phyloP scores from a whole-genome alignment of 1,139 yeast species.

The Scheffersomyces cryptocercus region DNA sequence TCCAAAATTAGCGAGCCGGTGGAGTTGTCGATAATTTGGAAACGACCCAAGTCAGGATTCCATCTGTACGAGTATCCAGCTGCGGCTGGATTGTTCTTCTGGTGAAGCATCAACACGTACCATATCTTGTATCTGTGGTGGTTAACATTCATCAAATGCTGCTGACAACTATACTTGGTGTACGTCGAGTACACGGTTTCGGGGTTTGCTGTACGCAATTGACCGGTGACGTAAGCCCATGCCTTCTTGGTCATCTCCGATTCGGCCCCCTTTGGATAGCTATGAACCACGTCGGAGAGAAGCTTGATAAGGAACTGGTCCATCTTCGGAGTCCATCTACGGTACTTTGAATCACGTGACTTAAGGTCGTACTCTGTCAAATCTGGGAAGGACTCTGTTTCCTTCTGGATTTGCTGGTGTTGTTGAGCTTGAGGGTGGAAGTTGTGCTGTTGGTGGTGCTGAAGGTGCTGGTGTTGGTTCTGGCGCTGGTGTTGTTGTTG shows the following conservation, averaged over 20 bases:
- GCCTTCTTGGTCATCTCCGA: conserved; percentile 38
- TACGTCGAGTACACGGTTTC: conserved; percentile 45
- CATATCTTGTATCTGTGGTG: conserved; percentile 41
- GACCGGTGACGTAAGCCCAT: conserved; percentile 43
- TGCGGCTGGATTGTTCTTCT: conserved; percentile 17
- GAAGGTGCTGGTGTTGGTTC: conserved; percentile 5
- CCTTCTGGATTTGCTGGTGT: conserved; percentile 1
- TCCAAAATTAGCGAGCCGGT: conserved; percentile 29
- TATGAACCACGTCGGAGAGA: conserved; percentile 39
- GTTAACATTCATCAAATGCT: conserved; percentile 38
- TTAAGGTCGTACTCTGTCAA: conserved; percentile 33
- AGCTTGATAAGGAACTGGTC: conserved; percentile 37
- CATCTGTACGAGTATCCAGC: conserved; percentile 35
- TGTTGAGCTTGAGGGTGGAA: conserved; percentile 1
- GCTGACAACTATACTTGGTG: conserved; percentile 44
- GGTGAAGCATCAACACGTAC: conserved; percentile 36
- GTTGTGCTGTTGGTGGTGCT: background rate
- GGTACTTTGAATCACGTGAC: conserved; percentile 40
- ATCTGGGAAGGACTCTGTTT: conserved; percentile 11
- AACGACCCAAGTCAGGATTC: conserved; percentile 40
- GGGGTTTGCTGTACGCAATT: conserved; percentile 39
- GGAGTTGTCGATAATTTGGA: conserved; percentile 32
- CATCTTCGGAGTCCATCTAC: conserved; percentile 45
- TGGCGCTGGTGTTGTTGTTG: conserved; percentile 4
- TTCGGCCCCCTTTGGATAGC: conserved; percentile 32